These are phyloP conservation scores for Leucogyrophana mollusca DNA, from an alignment of 768 basidiomycete genomes.

Conservation along the genomic window DNA sequence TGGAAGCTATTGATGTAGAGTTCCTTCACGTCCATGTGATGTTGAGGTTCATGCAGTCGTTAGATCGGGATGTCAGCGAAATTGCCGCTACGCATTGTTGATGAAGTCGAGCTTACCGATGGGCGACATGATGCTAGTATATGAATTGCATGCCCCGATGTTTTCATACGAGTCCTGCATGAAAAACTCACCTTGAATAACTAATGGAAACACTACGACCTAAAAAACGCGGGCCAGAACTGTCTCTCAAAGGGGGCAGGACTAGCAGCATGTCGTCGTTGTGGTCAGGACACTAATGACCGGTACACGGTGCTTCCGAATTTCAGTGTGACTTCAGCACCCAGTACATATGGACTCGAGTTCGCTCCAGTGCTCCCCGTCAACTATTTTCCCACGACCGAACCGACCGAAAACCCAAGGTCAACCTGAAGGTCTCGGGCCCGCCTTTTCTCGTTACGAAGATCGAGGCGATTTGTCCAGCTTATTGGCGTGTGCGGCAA, in stretches of 20 bases:
- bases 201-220: constrained; percentile 28
- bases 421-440: no score
- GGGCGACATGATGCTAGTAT: constrained; percentile 31
- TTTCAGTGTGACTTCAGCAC: constrained; percentile 12
- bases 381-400: no score
- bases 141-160: constrained; percentile 24
- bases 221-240: constrained; percentile 26
- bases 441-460: no score
- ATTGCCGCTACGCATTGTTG: constrained; percentile 1
- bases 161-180: background rate
- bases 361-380: no score
- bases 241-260: constrained; percentile 18
- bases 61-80: constrained; percentile 8
- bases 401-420: no score
- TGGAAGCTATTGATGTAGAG: constrained; percentile 28
- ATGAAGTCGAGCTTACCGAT: constrained; percentile 24
- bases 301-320: constrained; percentile 25
- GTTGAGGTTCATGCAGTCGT: constrained; percentile 28
- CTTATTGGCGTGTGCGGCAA: no score
- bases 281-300: constrained; percentile 19
- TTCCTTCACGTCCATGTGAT: constrained; percentile 25
- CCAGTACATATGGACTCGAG: constrained; percentile 10
- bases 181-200: constrained; percentile 26
- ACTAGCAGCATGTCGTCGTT: constrained; percentile 16
- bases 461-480: no score